These are phyloP conservation scores for Durusdinium trenchii DNA, from an alignment of 73 alveolate genomes.

Conservation along the genomic window DNA sequence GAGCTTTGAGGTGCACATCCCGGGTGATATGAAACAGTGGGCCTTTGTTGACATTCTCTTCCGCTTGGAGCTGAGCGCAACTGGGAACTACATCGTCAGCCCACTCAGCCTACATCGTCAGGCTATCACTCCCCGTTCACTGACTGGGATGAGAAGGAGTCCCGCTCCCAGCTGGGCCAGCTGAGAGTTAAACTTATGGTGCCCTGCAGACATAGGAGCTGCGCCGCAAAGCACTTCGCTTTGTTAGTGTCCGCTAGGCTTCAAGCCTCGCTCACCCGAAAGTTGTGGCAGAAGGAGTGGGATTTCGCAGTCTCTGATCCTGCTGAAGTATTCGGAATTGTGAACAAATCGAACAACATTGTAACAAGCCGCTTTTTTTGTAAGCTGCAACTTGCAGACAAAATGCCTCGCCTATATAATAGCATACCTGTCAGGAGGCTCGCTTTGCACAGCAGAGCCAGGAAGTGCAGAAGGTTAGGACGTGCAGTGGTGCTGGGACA, in stretches of 20 bases:
- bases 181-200: background rate
- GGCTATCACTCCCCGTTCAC: slow-evolving; percentile 76
- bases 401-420: no score
- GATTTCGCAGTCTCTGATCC: background rate
- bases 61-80: slow-evolving; percentile 40
- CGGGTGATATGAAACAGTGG: slow-evolving; percentile 90
- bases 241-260: no score
- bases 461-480: background rate
- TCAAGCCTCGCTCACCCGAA: slow-evolving; percentile 60
- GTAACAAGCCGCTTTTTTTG: background rate
- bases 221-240: no score
- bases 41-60: slow-evolving; percentile 76
- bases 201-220: no score
- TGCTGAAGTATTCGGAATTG: background rate
- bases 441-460: slow-evolving; percentile 86
- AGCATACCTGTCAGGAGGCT: slow-evolving; percentile 24
- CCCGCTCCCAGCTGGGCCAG: background rate
- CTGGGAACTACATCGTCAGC: no score
- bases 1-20: slow-evolving; percentile 76
- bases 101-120: background rate
- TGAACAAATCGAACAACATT: background rate
- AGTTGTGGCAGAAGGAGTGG: slow-evolving; percentile 73
- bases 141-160: slow-evolving; percentile 85
- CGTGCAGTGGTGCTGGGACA: no score
- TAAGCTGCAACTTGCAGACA: background rate